Base-by-base conservation (phyloP, 495 filamentous ascomycete genomes). In the Hypoxylon subgilvum region DNA sequence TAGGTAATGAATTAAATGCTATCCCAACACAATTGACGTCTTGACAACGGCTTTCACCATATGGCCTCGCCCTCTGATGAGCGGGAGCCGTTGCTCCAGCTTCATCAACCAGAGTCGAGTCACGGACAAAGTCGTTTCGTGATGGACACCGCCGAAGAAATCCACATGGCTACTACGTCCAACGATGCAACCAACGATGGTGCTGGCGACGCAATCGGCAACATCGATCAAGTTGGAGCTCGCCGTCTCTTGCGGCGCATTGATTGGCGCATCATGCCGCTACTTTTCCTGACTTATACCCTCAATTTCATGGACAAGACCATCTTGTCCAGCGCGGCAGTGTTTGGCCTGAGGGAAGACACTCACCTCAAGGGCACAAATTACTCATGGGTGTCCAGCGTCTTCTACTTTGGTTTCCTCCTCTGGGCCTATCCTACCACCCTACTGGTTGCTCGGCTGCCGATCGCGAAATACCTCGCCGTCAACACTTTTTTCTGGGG, bases 401-500 rank as follows among this genome's bases (percentile, higher is more conserved):
- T 67, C 40, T 74, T 74, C 57, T 74, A 74, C 50, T 65, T 74
- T 32, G 72, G 72, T 8, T 73, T 70, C 32, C 60, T 71, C 3
- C 30, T 68, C 21, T 71, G 58, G 57, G 61, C 58, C 27, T 70
- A 68, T 42, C 70, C 68, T 6, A 69, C 70, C 4, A 65, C 64
- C 0, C 36, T 68, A 2, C 35, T 72, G 5, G 41, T 72, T 18
- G 55, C 66, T 18, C 66, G 69, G 6, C 32, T 74, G 23, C 72
- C 72, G 2, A 50, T 72, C 4, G 73, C 58, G 2, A 68, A 67
- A 31, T 70, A 68, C 48, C 62, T 72, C 28, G 47, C 57, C 36
- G 45, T 14, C 34, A 65, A 56, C 27, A 66, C 65, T 3, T 48
- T 73, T 5, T n/a, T 71, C 50, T 79, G 85, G 83, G 90, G 89